These are phyloP conservation scores for Candida boidinii DNA, from an alignment of 805 yeast genomes.

Conservation along the genomic window DNA sequence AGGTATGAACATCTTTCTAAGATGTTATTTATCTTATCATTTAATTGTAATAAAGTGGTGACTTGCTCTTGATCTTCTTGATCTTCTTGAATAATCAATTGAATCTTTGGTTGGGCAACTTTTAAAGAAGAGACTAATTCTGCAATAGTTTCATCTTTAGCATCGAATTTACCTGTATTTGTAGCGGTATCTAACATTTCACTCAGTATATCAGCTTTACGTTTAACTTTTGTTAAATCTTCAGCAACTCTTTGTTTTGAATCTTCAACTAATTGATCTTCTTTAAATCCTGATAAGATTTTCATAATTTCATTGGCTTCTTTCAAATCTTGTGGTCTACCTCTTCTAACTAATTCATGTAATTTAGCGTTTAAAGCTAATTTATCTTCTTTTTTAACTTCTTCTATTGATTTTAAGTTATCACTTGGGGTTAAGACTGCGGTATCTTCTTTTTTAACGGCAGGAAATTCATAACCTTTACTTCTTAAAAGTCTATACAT, in stretches of 20 bases:
- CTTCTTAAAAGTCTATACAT: conserved; percentile 87
- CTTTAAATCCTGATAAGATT: conserved; percentile 95
- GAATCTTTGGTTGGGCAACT: conserved; percentile 79
- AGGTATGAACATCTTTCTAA: conserved; percentile 58
- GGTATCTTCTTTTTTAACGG: conserved; percentile 79
- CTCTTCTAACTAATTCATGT: conserved; percentile 91
- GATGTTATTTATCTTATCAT: conserved; percentile 67
- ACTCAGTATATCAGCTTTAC: conserved; percentile 79
- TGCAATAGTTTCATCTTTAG: conserved; percentile 59
- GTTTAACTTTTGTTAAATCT: conserved; percentile 73
- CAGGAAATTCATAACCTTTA: conserved; percentile 93
- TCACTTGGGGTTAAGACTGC: conserved; percentile 91
- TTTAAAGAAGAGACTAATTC: conserved; percentile 76
- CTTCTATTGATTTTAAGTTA: conserved; percentile 78
- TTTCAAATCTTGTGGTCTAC: conserved; percentile 88
- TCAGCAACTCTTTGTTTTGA: conserved; percentile 73
- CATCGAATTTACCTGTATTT: conserved; percentile 30
- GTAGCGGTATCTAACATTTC: conserved; percentile 67
- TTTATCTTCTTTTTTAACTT: conserved; percentile 85
- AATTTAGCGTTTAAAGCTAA: conserved; percentile 90
- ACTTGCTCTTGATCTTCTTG: conserved; percentile 54
- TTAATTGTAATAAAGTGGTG: conserved; percentile 43
- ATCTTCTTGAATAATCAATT: conserved; percentile 77
- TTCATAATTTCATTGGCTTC: conserved; percentile 98
- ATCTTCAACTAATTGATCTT: conserved; percentile 57